Evolutionary conservation across 192 early-diverging fungal genomes (phyloP).

Genomic region (Funneliformis mosseae): DNA sequence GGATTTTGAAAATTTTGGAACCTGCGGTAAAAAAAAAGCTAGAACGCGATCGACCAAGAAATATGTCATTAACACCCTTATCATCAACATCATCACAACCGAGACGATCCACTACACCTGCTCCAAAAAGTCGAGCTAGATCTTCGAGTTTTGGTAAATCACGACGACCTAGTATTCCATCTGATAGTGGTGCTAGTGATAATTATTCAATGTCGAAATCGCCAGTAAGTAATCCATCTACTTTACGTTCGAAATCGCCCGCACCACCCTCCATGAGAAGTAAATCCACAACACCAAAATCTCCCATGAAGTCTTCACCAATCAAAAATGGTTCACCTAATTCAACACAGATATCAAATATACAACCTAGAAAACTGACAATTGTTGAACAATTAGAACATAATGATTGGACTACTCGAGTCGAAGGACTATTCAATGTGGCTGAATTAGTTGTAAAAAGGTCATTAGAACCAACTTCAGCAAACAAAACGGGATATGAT

Average conservation of each 20-base stretch:
- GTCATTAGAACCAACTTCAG: neutral
- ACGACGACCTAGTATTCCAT: constrained; percentile 9
- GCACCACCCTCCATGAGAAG: constrained; percentile 5
- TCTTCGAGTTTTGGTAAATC: constrained; percentile 7
- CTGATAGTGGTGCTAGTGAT: neutral
- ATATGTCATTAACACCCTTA: neutral
- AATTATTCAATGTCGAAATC: neutral
- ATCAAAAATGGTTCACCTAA: neutral
- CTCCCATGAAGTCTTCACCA: neutral
- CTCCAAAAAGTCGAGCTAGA: neutral
- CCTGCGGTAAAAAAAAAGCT: constrained; percentile 29
- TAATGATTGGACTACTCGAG: neutral
- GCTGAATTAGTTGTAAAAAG: constrained; percentile 9
- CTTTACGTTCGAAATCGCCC: constrained; percentile 25
- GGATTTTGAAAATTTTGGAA: constrained; percentile 26
- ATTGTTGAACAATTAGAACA: constrained; percentile 29
- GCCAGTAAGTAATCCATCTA: neutral
- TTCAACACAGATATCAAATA: neutral
- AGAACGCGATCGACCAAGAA: constrained; percentile 24
- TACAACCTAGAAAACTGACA: neutral
- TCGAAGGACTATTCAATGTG: constrained; percentile 13
- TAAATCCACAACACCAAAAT: neutral
- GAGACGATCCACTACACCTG: neutral
- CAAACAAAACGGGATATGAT: neutral
- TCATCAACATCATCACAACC: neutral